Evolutionary conservation across 441 rosid species (phyloP), one percentile per base, ranked within the genome.

Genomic region (Euphorbia celastroides): DNA sequence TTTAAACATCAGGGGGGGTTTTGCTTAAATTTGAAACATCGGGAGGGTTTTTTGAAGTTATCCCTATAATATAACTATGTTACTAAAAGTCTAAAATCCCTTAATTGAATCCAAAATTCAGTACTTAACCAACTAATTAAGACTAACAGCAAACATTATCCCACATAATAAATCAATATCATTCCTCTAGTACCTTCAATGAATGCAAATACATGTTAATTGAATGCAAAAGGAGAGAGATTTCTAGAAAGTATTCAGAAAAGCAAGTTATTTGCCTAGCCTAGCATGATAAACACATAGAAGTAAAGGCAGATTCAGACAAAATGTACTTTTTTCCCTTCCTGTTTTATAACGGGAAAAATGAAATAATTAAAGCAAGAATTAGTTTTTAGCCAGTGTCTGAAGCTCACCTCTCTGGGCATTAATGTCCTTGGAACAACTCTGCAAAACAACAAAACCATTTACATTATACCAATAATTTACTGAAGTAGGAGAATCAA

Each of bases 381-480:
- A 16, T 52, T 51, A 57, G 19, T 12, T 20, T 56, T 48, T 0
- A 22, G 17, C 56, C 19, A 20, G 60, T 13, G 36, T 20, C 38
- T 38, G 55, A 16, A 6, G 62, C 76, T 38, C 79, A 93, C 98
- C 97, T 93, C 98, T 80, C 80, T 83, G 19, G 92, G 95, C 97
- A 93, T 93, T 25, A 93, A 92, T 38, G 95, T 86, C 78, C 80
- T 93, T 70, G 99, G 97, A 57, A 93, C 86, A 66, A 93, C 93
- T 67, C 99, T 91, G 87, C 81, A 83, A 64, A 60, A 63, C 1
- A 14, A 57, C 8, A 70, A 20, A 52, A 75, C 11, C 31, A 59
- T 51, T 38, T 48, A 1, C 16, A n/a, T 27, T 27, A 0, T 28
- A 30, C 22, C 38, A 57, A 28, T 57, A 56, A 26, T 25, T 56